phyloP scores from a whole-genome alignment of 2,329 filamentous ascomycete species.

The Ophiostoma triangulosporum region DNA sequence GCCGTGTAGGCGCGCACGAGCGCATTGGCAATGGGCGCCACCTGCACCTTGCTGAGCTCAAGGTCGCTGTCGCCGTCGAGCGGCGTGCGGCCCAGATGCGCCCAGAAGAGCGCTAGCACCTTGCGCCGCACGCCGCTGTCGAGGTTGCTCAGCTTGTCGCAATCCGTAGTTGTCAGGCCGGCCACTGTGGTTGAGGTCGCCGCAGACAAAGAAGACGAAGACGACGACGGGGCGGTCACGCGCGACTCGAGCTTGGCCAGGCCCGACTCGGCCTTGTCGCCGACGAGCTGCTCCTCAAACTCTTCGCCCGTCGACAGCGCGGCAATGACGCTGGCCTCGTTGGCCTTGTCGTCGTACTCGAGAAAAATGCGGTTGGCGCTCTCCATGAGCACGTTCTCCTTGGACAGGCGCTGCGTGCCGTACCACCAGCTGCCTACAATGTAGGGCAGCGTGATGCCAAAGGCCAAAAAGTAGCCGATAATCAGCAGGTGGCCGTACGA shows the following conservation, averaged over 20 bases:
- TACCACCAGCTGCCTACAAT: constrained; percentile 98
- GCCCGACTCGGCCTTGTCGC: constrained; percentile 65
- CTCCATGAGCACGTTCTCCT: constrained; percentile 84
- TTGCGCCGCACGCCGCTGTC: constrained; percentile 74
- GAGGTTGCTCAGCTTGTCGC: constrained; percentile 60
- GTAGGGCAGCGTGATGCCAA: constrained; percentile 85
- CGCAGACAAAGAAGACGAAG: constrained; percentile 19
- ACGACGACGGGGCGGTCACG: constrained; percentile 43
- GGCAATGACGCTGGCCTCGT: constrained; percentile 64
- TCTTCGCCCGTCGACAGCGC: constrained; percentile 80
- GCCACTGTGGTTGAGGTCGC: constrained; percentile 18
- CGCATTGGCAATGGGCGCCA: constrained; percentile 72
- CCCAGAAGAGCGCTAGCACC: constrained; percentile 82
- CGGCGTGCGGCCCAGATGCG: constrained; percentile 80
- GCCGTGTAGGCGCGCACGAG: constrained; percentile 78
- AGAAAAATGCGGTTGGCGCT: constrained; percentile 91
- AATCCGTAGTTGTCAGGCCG: constrained; percentile 60
- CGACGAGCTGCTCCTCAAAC: constrained; percentile 62
- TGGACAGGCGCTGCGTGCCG: constrained; percentile 81
- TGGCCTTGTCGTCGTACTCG: constrained; percentile 76
- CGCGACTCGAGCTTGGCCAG: constrained; percentile 74
- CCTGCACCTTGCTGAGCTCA: constrained; percentile 76
- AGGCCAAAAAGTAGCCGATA: constrained; percentile 72
- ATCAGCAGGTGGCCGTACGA: constrained; percentile 94
- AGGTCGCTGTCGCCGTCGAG: constrained; percentile 61